Conservation (phyloP, 768 basidiomycete species). For the Lactarius akahatsu region DNA sequence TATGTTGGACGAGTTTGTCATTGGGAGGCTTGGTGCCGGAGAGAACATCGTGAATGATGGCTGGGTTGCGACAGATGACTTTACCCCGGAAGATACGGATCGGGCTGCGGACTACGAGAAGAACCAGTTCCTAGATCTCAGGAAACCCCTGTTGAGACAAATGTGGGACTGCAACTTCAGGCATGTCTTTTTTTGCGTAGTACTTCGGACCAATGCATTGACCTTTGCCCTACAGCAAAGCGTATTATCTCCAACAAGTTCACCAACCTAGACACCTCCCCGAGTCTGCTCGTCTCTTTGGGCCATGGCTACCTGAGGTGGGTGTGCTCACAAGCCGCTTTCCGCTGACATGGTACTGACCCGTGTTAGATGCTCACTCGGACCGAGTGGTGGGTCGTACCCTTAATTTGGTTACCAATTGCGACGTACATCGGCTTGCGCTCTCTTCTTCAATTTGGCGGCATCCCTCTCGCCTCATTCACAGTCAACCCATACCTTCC, state of each 20-base stretch:
- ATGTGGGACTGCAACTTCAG: conserved; percentile 87
- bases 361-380: conserved; percentile 65
- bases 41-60: conserved; percentile 80
- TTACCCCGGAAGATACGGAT: conserved; percentile 89
- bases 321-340: conserved; percentile 25
- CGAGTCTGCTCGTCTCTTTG: conserved; percentile 85
- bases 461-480: conserved; percentile 64
- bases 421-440: conserved; percentile 74
- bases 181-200: conserved; percentile 39
- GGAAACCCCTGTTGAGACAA: conserved; percentile 79
- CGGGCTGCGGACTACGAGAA: conserved; percentile 76
- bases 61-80: conserved; percentile 88
- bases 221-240: conserved; percentile 56
- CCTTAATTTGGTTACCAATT: conserved; percentile 89
- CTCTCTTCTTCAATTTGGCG: conserved; percentile 73
- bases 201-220: not conserved
- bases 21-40: conserved; percentile 78
- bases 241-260: conserved; percentile 93
- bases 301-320: conserved; percentile 77
- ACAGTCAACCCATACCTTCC: conserved; percentile 55
- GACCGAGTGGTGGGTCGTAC: conserved; percentile 93
- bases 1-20: conserved; percentile 83
- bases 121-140: conserved; percentile 89
- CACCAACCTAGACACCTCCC: conserved; percentile 91
- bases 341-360: conserved; percentile 6